These are phyloP conservation scores for Alnus glutinosa DNA, from an alignment of 306 rosid species.

Conservation along the genomic window DNA sequence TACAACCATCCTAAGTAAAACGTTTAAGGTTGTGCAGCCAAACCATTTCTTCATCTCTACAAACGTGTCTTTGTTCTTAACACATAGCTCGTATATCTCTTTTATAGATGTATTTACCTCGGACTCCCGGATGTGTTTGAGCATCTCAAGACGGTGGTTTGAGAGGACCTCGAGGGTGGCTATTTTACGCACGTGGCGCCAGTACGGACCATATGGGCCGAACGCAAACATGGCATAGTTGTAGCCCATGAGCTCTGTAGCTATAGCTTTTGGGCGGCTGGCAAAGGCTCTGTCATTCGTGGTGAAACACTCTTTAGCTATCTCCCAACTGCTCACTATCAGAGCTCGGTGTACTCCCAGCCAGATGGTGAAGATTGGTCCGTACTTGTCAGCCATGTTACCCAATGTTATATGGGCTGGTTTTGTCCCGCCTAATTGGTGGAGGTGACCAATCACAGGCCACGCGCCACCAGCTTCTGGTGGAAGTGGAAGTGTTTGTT, in stretches of 20 bases:
- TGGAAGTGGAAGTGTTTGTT: too few relatives aligned
- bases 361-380: conserved; percentile 24
- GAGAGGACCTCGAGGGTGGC: conserved; percentile 29
- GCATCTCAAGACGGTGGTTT: conserved; percentile 19
- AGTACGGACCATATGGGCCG: conserved; percentile 33
- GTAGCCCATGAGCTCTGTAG: conserved; percentile 31
- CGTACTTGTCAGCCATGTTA: too few relatives aligned
- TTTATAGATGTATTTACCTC: too few relatives aligned
- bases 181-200: conserved; percentile 45
- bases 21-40: conserved; percentile 15
- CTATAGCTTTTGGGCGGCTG: conserved; percentile 27
- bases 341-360: conserved; percentile 24
- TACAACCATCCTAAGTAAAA: conserved; percentile 17
- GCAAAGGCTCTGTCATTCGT: conserved; percentile 25
- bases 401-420: too few relatives aligned
- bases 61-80: too few relatives aligned
- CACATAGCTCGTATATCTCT: too few relatives aligned
- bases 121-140: conserved; percentile 16
- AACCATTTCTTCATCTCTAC: conserved; percentile 42
- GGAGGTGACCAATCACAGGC: too few relatives aligned
- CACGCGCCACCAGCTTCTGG: too few relatives aligned
- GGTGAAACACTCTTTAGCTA: conserved; percentile 34
- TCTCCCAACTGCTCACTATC: conserved; percentile 21
- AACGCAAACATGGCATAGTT: conserved; percentile 30
- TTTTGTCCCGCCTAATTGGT: too few relatives aligned